phyloP scores from a whole-genome alignment of 306 rosid species.

The Carpinus viminea region DNA sequence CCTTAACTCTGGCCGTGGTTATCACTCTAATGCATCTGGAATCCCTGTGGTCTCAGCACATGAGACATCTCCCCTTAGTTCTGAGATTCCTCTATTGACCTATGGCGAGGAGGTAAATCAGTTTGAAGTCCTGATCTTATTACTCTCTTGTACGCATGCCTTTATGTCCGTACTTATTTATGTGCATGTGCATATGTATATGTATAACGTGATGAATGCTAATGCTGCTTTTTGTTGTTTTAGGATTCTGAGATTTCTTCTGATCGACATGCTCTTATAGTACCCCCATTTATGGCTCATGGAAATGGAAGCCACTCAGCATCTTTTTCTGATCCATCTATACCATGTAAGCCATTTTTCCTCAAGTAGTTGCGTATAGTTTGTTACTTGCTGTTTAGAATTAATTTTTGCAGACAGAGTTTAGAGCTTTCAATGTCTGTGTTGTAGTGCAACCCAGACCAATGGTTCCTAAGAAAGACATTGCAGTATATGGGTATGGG shows the following conservation, averaged over 20 bases:
- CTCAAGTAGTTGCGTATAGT: conserved; percentile 7
- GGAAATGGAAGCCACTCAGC: conserved; percentile 75
- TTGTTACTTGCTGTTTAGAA: background rate
- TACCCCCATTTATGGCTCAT: conserved; percentile 70
- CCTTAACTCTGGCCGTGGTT: conserved; percentile 50
- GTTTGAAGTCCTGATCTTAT: background rate
- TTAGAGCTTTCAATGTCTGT: conserved; percentile 11
- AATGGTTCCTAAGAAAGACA: conserved; percentile 92
- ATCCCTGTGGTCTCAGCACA: conserved; percentile 47
- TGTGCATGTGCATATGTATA: background rate
- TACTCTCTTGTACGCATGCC: background rate
- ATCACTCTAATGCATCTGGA: conserved; percentile 48
- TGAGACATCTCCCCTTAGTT: conserved; percentile 62
- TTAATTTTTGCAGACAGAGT: conserved; percentile 18
- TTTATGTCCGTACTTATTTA: background rate
- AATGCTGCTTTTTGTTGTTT: conserved; percentile 20
- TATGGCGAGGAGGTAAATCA: conserved; percentile 88
- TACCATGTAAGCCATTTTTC: conserved; percentile 54
- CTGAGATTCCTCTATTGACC: conserved; percentile 84
- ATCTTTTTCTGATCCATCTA: conserved; percentile 64
- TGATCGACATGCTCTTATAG: conserved; percentile 78
- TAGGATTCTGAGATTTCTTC: conserved; percentile 87
- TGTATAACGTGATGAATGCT: background rate
- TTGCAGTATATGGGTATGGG: conserved; percentile 94
- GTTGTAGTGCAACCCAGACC: conserved; percentile 85